phyloP scores from a whole-genome alignment of 441 rosid species.

The Erodium trifolium region DNA sequence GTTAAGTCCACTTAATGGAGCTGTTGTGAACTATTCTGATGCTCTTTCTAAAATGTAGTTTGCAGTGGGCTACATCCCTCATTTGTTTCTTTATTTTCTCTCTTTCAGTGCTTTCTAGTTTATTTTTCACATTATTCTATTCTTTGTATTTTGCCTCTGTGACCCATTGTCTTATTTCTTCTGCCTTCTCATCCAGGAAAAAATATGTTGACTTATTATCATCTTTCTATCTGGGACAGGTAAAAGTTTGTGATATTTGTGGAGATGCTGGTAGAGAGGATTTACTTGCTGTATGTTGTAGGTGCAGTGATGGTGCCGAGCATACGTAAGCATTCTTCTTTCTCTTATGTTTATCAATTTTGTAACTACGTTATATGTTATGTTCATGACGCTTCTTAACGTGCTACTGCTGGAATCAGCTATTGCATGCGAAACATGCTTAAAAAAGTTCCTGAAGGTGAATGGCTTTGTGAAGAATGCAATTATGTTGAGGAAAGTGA shows the following conservation, averaged over 20 bases:
- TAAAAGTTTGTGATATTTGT: conserved; percentile 96
- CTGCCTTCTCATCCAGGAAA: background rate
- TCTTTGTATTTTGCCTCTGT: conserved; percentile 6
- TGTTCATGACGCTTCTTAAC: conserved; percentile 5
- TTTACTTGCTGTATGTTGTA: conserved; percentile 80
- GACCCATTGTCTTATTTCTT: background rate
- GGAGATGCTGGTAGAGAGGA: conserved; percentile 99
- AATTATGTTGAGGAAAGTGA: conserved; percentile 60
- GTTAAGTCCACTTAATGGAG: background rate
- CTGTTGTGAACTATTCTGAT: background rate
- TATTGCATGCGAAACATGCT: conserved; percentile 97
- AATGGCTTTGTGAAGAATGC: conserved; percentile 99
- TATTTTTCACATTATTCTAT: background rate
- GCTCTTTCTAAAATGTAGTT: background rate
- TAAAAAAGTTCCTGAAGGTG: conserved; percentile 71
- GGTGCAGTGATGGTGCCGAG: conserved; percentile 98
- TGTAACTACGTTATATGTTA: conserved; percentile 9
- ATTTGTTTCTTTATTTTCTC: conserved; percentile 2
- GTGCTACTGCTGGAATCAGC: conserved; percentile 35
- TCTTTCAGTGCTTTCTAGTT: background rate
- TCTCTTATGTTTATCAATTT: conserved; percentile 14
- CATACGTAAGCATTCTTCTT: conserved; percentile 69
- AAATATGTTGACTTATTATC: conserved; percentile 15
- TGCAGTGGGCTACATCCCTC: background rate
- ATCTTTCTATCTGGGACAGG: conserved; percentile 40